A percentile compares a stretch with the other conserved stretches of the same genome.
phyloP scores from a whole-genome alignment of 768 basidiomycete species.

The Tulasnella sp. region DNA sequence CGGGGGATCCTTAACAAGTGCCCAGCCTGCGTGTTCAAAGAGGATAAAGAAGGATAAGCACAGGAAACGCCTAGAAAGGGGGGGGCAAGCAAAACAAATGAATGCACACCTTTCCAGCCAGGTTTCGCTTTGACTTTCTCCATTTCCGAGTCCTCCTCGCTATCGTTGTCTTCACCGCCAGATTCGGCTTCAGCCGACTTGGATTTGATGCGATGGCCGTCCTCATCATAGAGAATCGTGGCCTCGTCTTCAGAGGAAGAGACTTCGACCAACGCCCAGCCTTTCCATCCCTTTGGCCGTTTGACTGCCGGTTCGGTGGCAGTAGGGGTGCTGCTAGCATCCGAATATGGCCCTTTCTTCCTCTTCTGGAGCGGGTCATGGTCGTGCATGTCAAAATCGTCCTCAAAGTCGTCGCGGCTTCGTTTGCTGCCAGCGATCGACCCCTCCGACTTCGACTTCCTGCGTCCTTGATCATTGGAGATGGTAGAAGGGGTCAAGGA shows the following conservation, averaged over 20 bases:
- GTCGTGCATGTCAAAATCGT: neutral
- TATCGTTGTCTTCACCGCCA: neutral
- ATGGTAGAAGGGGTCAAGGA: neutral
- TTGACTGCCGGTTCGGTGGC: slow-evolving; percentile 3
- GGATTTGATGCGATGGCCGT: neutral
- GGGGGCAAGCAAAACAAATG: neutral
- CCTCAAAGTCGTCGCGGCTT: slow-evolving; percentile 1
- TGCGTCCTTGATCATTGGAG: slow-evolving; percentile 3
- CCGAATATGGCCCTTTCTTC: slow-evolving; percentile 6
- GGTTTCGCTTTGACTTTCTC: neutral
- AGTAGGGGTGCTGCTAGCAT: slow-evolving; percentile 13
- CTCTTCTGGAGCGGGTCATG: too few relatives aligned
- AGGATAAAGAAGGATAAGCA: neutral
- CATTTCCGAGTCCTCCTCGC: slow-evolving; percentile 4
- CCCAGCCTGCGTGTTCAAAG: slow-evolving; percentile 6
- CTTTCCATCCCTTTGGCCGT: slow-evolving; percentile 13
- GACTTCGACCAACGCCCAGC: slow-evolving; percentile 10
- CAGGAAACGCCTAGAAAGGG: neutral
- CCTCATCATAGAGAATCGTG: slow-evolving; percentile 1
- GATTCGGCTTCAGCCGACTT: neutral
- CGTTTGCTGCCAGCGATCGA: slow-evolving; percentile 9
- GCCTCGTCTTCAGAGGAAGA: neutral
- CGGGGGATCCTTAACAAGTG: slow-evolving; percentile 8
- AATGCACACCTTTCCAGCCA: slow-evolving; percentile 14
- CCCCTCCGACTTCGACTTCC: slow-evolving; percentile 1